These are phyloP conservation scores for Hirschfeldia incana DNA, from an alignment of 345 rosid species.

Conservation along the genomic window DNA sequence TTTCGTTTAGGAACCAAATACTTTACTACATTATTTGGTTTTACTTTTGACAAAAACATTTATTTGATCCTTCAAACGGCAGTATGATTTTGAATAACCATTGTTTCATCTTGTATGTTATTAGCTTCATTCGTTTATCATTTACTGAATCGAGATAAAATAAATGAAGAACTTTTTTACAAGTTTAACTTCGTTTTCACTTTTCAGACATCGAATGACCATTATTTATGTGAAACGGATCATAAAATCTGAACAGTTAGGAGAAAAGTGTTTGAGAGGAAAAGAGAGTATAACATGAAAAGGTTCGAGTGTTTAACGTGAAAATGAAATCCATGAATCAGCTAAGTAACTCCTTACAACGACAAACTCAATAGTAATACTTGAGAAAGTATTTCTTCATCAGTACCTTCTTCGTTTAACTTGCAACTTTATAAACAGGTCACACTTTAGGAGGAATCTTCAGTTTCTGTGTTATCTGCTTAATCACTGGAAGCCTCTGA, in stretches of 20 bases:
- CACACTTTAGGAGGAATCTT: constrained; percentile 40
- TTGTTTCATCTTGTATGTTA: constrained; percentile 15
- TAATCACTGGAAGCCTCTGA: constrained; percentile 82
- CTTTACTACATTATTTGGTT: background rate
- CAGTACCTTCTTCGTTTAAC: background rate
- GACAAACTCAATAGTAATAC: background rate
- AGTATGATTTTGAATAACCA: background rate
- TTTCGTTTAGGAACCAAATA: constrained; percentile 17
- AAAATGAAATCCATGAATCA: constrained; percentile 9
- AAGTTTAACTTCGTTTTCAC: background rate
- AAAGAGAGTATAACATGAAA: background rate
- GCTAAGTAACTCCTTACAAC: constrained; percentile 1
- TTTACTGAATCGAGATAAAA: background rate
- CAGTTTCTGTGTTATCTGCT: constrained; percentile 73
- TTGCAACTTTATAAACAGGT: constrained; percentile 20
- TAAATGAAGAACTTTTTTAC: background rate
- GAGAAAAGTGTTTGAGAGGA: background rate
- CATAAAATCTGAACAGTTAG: background rate
- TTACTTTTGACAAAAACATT: background rate
- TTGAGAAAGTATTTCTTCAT: background rate
- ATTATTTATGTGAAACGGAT: background rate
- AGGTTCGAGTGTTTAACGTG: constrained; percentile 8
- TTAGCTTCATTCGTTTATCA: background rate
- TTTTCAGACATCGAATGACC: background rate
- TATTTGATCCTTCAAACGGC: background rate